A percentile compares a stretch with the other conserved stretches of the same genome.
These are phyloP conservation scores for Eutreptiella sp. DNA, from an alignment of 208 protist genomes.

Conservation along the genomic window DNA sequence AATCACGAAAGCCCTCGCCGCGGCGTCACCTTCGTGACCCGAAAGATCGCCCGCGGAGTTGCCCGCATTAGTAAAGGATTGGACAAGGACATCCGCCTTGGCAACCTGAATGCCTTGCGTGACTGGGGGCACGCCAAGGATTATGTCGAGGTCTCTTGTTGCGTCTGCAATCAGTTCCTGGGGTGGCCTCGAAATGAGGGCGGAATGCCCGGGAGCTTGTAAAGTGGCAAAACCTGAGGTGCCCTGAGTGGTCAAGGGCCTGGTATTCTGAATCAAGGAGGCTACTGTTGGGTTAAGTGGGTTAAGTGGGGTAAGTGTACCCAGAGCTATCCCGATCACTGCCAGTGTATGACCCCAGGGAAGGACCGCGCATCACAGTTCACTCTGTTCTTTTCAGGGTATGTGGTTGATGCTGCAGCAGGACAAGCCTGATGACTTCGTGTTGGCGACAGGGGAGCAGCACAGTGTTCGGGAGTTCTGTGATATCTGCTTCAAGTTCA, in stretches of 20 bases:
- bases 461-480: slow-evolving; percentile 79
- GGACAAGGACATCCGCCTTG: slow-evolving; percentile 66
- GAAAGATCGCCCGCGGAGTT: slow-evolving; percentile 87
- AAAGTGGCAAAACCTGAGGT: too few relatives aligned
- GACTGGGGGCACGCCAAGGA: slow-evolving; percentile 91
- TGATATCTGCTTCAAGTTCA: slow-evolving; percentile 54
- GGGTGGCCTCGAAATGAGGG: too few relatives aligned
- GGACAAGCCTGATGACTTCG: slow-evolving; percentile 75
- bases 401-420: slow-evolving; percentile 94
- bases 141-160: slow-evolving; percentile 72
- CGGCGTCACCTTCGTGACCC: slow-evolving; percentile 86
- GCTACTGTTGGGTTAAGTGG: too few relatives aligned
- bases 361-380: too few relatives aligned
- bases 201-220: too few relatives aligned
- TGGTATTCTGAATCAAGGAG: too few relatives aligned
- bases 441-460: slow-evolving; percentile 81
- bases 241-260: too few relatives aligned
- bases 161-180: too few relatives aligned
- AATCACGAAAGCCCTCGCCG: slow-evolving; percentile 91
- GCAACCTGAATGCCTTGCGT: slow-evolving; percentile 81
- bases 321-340: too few relatives aligned
- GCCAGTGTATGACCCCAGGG: too few relatives aligned
- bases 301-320: too few relatives aligned
- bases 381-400: too few relatives aligned
- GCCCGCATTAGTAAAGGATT: slow-evolving; percentile 70